These are phyloP conservation scores for Sugiyamaella grinbergsii DNA, from an alignment of 1,139 yeast species.

Conservation along the genomic window DNA sequence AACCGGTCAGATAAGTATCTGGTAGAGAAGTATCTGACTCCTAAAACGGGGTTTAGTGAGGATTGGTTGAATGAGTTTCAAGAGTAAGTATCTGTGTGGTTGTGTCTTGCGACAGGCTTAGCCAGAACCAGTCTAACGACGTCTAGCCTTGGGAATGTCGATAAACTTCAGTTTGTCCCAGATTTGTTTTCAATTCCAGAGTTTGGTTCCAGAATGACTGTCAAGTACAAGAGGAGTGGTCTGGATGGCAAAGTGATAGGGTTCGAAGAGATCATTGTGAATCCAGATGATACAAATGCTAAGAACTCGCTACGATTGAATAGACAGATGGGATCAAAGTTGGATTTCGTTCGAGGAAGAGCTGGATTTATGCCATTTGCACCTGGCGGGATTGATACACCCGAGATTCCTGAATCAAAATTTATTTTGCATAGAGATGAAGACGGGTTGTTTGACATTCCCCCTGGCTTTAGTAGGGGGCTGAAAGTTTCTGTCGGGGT, in stretches of 20 bases:
- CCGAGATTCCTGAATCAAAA: slow-evolving; percentile 40
- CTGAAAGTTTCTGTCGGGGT: slow-evolving; percentile 42
- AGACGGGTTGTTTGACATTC: slow-evolving; percentile 75
- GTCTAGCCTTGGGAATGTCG: slow-evolving; percentile 43
- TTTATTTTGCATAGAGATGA: slow-evolving; percentile 61
- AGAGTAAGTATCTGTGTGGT: slow-evolving; percentile 31
- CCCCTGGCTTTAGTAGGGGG: slow-evolving; percentile 83
- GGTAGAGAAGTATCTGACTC: slow-evolving; percentile 39
- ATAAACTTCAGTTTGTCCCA: slow-evolving; percentile 37
- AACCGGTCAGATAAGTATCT: slow-evolving; percentile 28
- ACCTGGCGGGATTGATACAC: slow-evolving; percentile 78
- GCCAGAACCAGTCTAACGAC: slow-evolving; percentile 6
- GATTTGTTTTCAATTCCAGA: slow-evolving; percentile 44
- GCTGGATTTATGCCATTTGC: slow-evolving; percentile 83
- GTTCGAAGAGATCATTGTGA: slow-evolving; percentile 59
- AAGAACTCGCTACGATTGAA: slow-evolving; percentile 72
- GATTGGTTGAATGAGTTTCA: slow-evolving; percentile 44
- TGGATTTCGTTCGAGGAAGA: slow-evolving; percentile 66
- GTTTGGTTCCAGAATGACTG: slow-evolving; percentile 47
- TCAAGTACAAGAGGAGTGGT: slow-evolving; percentile 57
- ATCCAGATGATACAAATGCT: slow-evolving; percentile 57
- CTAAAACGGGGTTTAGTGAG: slow-evolving; percentile 36
- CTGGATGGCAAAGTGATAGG: slow-evolving; percentile 67
- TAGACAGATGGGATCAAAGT: slow-evolving; percentile 65
- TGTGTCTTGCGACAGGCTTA: too few species aligned